Base-by-base conservation (phyloP, 2,329 filamentous ascomycete genomes). In the Westerdykella sp. region DNA sequence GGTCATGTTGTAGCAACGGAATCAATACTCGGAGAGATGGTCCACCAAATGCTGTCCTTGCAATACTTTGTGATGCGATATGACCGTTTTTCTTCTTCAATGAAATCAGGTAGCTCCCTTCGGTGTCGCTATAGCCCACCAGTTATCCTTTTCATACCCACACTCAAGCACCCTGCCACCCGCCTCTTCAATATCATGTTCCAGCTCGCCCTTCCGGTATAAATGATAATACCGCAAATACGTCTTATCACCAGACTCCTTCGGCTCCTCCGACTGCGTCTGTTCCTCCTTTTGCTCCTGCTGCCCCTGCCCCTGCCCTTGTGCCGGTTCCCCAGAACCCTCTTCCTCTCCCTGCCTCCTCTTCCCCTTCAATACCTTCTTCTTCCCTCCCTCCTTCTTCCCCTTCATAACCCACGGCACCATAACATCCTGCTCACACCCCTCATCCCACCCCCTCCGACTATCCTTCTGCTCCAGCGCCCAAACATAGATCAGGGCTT, bases 91-190 rank as follows among this genome's bases (percentile, higher is more conserved):
- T 35, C 30, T 12, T 32, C 9, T 13, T 11, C n/a, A 14, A 9
- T 14, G 7, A 35, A 9, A 12, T 35, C 32, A 28, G 25, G 25
- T 28, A 28, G 2, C 32, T 3, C n/a, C n/a, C n/a, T 35, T 35
- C 3, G 25, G 25, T 28, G 25, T 28, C 25, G 4, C 77, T 62
- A 95, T 83, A 42, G 83, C 88, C 91, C 91, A 98, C 93, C 93
- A 97, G 70, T 98, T 98, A 63, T 97, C 93, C 71, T 83, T 90
- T 64, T 98, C 93, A 68, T 97, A 98, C 28, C 93, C 93, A 46
- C 80, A 81, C 52, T 87, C 83, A 18, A 93, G 57, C 12, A 96
- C 80, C 39, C 69, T 70, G 6, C 90, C 93, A 14, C 89, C 89
- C 15, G 84, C 90, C 13, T 77, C 75, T 40, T 67, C 65, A 44